Conservation (phyloP, 1,284 basidiomycete species). For the Rhizopogon parksii region DNA sequence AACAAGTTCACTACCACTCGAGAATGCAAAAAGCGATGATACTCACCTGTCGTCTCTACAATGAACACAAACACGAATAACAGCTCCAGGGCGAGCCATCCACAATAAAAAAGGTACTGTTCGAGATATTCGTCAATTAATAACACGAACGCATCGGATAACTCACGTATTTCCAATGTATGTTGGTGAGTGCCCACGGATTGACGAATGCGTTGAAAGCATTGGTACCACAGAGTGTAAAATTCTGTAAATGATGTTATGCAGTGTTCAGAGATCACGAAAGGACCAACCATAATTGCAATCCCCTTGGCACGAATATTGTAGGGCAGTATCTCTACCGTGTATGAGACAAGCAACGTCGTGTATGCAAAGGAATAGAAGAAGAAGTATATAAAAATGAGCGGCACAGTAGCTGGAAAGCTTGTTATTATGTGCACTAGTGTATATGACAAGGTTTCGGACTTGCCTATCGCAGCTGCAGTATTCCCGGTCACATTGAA, state of each 20-base stretch:
- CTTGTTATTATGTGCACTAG: background rate
- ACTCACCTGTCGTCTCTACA: constrained; percentile 54
- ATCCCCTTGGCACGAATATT: constrained; percentile 63
- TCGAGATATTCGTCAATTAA: background rate
- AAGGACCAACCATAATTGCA: constrained; percentile 48
- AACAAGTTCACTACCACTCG: background rate
- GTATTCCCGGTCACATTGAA: constrained; percentile 41
- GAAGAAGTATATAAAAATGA: constrained; percentile 65
- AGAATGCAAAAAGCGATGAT: background rate
- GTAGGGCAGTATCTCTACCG: constrained; percentile 64
- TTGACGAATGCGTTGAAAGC: constrained; percentile 73
- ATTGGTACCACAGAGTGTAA: constrained; percentile 48
- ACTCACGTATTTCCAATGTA: constrained; percentile 60
- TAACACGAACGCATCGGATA: background rate
- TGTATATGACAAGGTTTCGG: background rate
- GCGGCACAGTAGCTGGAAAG: constrained; percentile 51
- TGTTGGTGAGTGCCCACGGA: constrained; percentile 58
- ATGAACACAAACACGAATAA: constrained; percentile 49
- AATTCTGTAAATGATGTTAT: constrained; percentile 36
- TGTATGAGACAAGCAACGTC: constrained; percentile 57
- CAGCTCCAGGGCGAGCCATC: constrained; percentile 54
- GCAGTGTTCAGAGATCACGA: background rate
- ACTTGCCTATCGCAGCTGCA: constrained; percentile 47
- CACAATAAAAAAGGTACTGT: constrained; percentile 53
- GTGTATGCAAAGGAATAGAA: constrained; percentile 67